Conservation (phyloP, 139 green algal genomes). For the Raphidocelis subcapitata region DNA sequence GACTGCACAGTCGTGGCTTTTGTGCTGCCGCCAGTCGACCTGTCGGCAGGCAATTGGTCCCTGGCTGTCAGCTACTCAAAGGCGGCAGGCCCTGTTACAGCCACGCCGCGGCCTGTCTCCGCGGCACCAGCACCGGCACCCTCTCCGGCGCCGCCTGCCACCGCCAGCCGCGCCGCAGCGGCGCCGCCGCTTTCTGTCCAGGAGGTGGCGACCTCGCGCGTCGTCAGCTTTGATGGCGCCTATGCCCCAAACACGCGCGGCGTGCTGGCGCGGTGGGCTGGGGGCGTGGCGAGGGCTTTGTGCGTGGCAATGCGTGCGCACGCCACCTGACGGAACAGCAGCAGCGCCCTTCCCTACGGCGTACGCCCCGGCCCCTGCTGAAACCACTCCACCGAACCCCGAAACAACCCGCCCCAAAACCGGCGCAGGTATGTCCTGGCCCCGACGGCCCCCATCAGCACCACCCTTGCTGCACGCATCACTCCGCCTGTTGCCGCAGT, state of each 20-base stretch:
- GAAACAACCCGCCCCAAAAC: not conserved
- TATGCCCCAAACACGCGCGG: conserved; percentile 44
- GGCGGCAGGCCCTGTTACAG: not conserved
- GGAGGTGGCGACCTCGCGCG: conserved; percentile 15
- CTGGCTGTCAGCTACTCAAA: too few species aligned
- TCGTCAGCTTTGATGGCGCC: conserved; percentile 27
- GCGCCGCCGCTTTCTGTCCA: conserved; percentile 3
- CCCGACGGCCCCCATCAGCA: not conserved
- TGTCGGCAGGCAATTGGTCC: too few species aligned
- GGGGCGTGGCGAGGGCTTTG: conserved; percentile 17
- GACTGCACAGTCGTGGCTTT: too few species aligned
- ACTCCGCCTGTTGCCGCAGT: not conserved
- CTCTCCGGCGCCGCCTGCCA: too few species aligned
- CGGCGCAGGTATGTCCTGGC: too few species aligned
- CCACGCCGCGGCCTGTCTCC: not conserved
- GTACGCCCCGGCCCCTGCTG: not conserved
- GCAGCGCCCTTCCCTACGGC: not conserved
- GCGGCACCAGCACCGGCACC: not conserved
- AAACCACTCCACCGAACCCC: not conserved
- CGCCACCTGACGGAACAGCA: conserved; percentile 14
- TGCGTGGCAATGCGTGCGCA: conserved; percentile 14
- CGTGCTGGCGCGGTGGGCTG: conserved; percentile 27
- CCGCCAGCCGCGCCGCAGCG: conserved; percentile 23
- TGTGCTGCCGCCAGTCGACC: too few species aligned
- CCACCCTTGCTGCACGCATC: not conserved